Evolutionary conservation across 192 early-diverging fungal species (phyloP), one percentile per base, ranked within the genome.

Genomic region (Haplosporangium gracile): DNA sequence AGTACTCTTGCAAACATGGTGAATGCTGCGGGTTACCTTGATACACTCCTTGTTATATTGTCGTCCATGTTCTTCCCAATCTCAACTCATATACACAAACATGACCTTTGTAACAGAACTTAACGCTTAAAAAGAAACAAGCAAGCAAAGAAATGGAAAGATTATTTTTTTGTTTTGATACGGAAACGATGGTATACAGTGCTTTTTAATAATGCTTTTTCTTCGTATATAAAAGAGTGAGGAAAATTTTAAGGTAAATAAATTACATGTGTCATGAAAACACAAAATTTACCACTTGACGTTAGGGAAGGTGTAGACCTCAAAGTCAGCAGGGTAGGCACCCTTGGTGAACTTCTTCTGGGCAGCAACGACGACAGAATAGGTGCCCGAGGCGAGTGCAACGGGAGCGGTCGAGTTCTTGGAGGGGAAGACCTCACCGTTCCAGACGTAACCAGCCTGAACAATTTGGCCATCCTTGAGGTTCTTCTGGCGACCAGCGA

Each of bases 291-390:
- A 65, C 60, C 26, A 29, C 71, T 80, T 75, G 80, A 81, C 43
- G 43, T 68, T 51, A 32, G 75, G 70, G 9, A 82, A 6, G 18
- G 71, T 63, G 68, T 69, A 85, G 57, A 85, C 49, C 74, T 85
- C 82, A 68, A 40, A 85, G 69, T 85, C 82, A 6, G 32, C 36
- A 38, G 82, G 82, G 57, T 85, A 85, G 13, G 11, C 39, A 43
- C 82, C 82, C 68, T 75, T 55, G 45, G 77, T 79, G 72, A 85
- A 42, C 70, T 85, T 85, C 72, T 79, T 74, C 74, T 85, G 82
- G n/a, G 77, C 68, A 40, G 82, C 82, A 72, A 79, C 72, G 42
- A 85, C 77, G 38, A 85, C 4, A 15, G 39, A 45, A 70, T 85
- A 85, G 32, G 68, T 47, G 39, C 82, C 82, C 47, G 73, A 68